Percentiles rank a stretch among this genome's conserved stretches.
Evolutionary conservation across 2,329 filamentous ascomycete genomes (phyloP).

Genomic region (Aspergillus fijiensis): DNA sequence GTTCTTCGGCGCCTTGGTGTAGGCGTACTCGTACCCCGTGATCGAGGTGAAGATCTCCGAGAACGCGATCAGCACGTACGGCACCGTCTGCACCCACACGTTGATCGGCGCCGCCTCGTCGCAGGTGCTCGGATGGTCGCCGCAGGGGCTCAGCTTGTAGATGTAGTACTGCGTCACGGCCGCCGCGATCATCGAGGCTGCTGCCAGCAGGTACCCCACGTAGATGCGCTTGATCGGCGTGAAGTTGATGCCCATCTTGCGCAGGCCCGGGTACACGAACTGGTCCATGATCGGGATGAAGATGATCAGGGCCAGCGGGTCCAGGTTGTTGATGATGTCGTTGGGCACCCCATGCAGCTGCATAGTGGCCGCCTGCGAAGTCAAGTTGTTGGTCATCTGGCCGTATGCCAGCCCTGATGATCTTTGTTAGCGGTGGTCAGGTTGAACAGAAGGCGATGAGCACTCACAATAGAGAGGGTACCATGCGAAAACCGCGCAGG

Average conservation of each 20-base stretch:
- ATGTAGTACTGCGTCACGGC: slow-evolving; percentile 51
- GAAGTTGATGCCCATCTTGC: slow-evolving; percentile 48
- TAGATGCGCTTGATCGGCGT: slow-evolving; percentile 56
- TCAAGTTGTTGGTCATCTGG: slow-evolving; percentile 56
- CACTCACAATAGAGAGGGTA: slow-evolving; percentile 48
- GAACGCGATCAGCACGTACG: slow-evolving; percentile 54
- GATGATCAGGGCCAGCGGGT: slow-evolving; percentile 54
- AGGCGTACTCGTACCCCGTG: slow-evolving; percentile 70
- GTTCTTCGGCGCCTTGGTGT: slow-evolving; percentile 72
- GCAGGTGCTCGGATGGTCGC: slow-evolving; percentile 54
- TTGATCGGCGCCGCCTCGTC: slow-evolving; percentile 57
- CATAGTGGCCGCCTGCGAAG: slow-evolving; percentile 56
- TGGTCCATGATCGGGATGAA: slow-evolving; percentile 56
- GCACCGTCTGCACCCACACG: slow-evolving; percentile 56
- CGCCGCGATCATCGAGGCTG: slow-evolving; percentile 51
- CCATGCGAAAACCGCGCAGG: slow-evolving; percentile 66
- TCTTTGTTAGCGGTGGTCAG: slow-evolving; percentile 17
- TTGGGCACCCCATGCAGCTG: slow-evolving; percentile 53
- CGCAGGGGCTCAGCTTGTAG: slow-evolving; percentile 64
- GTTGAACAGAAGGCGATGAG: slow-evolving; percentile 6
- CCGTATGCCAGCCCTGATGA: slow-evolving; percentile 47
- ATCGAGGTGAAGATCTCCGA: slow-evolving; percentile 59
- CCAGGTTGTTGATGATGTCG: slow-evolving; percentile 55
- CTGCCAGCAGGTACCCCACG: slow-evolving; percentile 50
- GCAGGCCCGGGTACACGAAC: slow-evolving; percentile 52